Percentiles rank a stretch among this genome's conserved stretches.
Evolutionary conservation across 306 rosid species (phyloP).

Genomic region (Luffa aegyptiaca): DNA sequence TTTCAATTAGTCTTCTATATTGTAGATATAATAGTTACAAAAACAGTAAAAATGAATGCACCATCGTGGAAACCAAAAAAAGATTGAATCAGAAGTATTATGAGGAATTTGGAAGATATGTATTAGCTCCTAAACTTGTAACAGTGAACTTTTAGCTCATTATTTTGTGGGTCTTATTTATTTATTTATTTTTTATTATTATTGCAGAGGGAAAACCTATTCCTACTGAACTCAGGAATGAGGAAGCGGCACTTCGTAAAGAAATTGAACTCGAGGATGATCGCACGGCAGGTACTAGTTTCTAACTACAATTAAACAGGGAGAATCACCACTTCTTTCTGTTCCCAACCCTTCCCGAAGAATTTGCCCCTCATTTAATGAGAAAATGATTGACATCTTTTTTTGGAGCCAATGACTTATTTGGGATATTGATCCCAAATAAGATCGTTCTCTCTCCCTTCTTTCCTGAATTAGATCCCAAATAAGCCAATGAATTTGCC

Average conservation of each 20-base stretch:
- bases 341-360: not conserved
- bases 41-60: not conserved
- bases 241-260: conserved; percentile 75
- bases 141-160: not conserved
- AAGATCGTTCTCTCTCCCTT: too few species aligned
- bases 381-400: too few species aligned
- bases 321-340: not conserved
- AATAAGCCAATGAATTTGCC: too few species aligned
- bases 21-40: not conserved
- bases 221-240: conserved; percentile 87
- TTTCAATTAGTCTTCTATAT: not conserved
- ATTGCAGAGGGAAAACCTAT: conserved; percentile 75
- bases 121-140: not conserved
- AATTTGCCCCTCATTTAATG: not conserved
- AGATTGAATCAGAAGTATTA: not conserved
- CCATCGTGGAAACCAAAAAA: not conserved
- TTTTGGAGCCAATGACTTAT: not conserved
- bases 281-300: conserved; percentile 47
- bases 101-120: not conserved
- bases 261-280: conserved; percentile 83
- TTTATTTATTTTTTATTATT: not conserved
- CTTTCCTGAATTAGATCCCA: too few species aligned
- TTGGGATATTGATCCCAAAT: not conserved
- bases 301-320: not conserved
- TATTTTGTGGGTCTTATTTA: not conserved